A percentile compares a stretch with the other conserved stretches of the same genome.
phyloP scores from a whole-genome alignment of 2,329 filamentous ascomycete genomes.

The Huntiella omanensis region DNA sequence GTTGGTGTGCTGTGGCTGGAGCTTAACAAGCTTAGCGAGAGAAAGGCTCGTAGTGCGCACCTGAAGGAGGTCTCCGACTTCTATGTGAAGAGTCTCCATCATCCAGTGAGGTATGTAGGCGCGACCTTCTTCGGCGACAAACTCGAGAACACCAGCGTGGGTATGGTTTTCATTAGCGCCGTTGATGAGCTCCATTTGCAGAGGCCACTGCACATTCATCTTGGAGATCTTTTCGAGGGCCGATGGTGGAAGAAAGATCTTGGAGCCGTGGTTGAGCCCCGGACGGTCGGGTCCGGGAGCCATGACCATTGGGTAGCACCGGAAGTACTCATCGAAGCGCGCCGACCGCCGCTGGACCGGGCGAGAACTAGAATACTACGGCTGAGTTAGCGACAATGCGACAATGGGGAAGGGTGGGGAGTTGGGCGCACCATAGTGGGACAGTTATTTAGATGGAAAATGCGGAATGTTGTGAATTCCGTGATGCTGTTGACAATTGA shows the following conservation, averaged over 20 bases:
- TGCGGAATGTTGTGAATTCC: too few relatives aligned
- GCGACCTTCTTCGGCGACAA: conserved; percentile 91
- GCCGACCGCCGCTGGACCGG: conserved; percentile 34
- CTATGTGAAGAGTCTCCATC: conserved; percentile 79
- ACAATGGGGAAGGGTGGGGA: background rate
- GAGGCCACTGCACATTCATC: conserved; percentile 89
- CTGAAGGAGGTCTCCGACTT: conserved; percentile 86
- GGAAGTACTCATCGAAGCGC: conserved; percentile 96
- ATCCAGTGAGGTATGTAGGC: conserved; percentile 96
- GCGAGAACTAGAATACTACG: conserved; percentile 14
- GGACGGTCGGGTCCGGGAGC: conserved; percentile 75
- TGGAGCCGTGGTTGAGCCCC: conserved; percentile 87
- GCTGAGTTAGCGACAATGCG: background rate
- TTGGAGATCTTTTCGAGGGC: conserved; percentile 92
- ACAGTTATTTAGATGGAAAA: too few relatives aligned
- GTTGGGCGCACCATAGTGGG: too few relatives aligned
- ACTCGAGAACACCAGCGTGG: conserved; percentile 89
- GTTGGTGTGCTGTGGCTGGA: conserved; percentile 80
- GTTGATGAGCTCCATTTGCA: conserved; percentile 92
- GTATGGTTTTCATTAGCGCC: conserved; percentile 62
- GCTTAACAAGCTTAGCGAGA: conserved; percentile 80
- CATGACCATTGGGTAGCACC: conserved; percentile 92
- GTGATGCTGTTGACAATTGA: too few relatives aligned
- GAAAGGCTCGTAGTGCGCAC: conserved; percentile 88
- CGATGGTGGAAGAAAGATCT: conserved; percentile 92